A percentile compares a stretch with the other conserved stretches of the same genome.
These are phyloP conservation scores for Trichosporon sp. DNA, from an alignment of 1,284 basidiomycete species.

Conservation along the genomic window DNA sequence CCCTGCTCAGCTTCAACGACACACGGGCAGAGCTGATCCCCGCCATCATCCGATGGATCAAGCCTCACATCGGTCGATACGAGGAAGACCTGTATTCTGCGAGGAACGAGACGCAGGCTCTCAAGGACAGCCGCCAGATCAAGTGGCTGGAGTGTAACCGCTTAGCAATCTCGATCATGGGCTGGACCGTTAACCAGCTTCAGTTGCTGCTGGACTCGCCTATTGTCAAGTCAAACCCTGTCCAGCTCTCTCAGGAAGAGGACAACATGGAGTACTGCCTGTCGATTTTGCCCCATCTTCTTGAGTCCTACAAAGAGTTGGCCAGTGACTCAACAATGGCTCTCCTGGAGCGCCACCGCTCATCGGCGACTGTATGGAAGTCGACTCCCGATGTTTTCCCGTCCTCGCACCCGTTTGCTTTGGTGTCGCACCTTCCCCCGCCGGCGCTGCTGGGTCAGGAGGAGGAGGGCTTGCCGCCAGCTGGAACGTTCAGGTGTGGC, in stretches of 20 bases:
- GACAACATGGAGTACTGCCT: conserved; percentile 90
- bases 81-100: conserved; percentile 58
- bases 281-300: conserved; percentile 78
- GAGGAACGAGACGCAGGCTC: conserved; percentile 39
- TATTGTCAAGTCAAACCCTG: conserved; percentile 65
- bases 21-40: conserved; percentile 82
- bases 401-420: conserved; percentile 87
- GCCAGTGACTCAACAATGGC: conserved; percentile 68
- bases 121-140: conserved; percentile 73
- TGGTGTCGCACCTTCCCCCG: conserved; percentile 70
- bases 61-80: conserved; percentile 89
- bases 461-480: conserved; percentile 47
- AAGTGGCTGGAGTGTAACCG: conserved; percentile 88
- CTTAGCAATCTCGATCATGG: conserved; percentile 68
- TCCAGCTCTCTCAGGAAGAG: conserved; percentile 74
- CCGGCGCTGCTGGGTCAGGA: conserved; percentile 55
- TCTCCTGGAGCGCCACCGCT: conserved; percentile 70
- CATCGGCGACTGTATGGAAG: conserved; percentile 64
- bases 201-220: conserved; percentile 77
- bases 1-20: conserved; percentile 81
- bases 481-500: conserved; percentile 70
- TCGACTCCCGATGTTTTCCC: conserved; percentile 83
- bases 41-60: conserved; percentile 87
- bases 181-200: conserved; percentile 87
- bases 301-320: conserved; percentile 86